Base-by-base conservation (phyloP, 129 eudicot species). In the Tagetes erecta region DNA sequence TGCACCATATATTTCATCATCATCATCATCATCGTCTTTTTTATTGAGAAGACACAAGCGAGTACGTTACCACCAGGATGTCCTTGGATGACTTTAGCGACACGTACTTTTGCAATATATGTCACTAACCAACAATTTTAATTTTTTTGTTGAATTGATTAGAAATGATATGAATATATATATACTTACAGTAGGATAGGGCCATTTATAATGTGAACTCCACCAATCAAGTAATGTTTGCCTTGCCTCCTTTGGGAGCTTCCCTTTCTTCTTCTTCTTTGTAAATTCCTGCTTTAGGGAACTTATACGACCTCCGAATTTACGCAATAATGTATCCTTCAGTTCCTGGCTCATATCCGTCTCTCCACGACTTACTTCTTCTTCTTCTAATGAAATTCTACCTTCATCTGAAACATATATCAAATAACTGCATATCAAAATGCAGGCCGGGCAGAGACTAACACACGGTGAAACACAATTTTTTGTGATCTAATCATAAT, bases 151-250 rank as follows among this genome's bases (percentile, higher is more conserved):
- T 34, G 3, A 60, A 34, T 3, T 58, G 6, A 58, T n/a, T 33
- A 58, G 64, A 58, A 14, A 58, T 36, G 9, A 11, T 13, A 13
- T 11, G 44, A 1, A 3, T 31, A n/a, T n/a, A n/a, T n/a, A n/a
- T n/a, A n/a, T n/a, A 44, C 95, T 78, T 70, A 94, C 98, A 6
- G 98, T 94, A 36, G 98, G 98, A 53, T 94, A 94, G 11, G 98
- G 98, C 98, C 98, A 94, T 76, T 83, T 94, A 46, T 77, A 55
- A 82, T 94, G 98, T 60, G 77, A 67, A 77, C 82, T 85, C 98
- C 98, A 94, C 98, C 98, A 94, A 67, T 90, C 88, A 55, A 94
- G 90, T 52, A 94, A 67, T 60, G 78, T 60, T 75, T 88, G 92
- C 71, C 96, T 86, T 9, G 97, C 92, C 70, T 90, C 97, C 58